Evolutionary conservation across 352 stramenopile species (phyloP), one percentile per base, ranked within the genome.

Genomic region (Globisporangium viniferum): DNA sequence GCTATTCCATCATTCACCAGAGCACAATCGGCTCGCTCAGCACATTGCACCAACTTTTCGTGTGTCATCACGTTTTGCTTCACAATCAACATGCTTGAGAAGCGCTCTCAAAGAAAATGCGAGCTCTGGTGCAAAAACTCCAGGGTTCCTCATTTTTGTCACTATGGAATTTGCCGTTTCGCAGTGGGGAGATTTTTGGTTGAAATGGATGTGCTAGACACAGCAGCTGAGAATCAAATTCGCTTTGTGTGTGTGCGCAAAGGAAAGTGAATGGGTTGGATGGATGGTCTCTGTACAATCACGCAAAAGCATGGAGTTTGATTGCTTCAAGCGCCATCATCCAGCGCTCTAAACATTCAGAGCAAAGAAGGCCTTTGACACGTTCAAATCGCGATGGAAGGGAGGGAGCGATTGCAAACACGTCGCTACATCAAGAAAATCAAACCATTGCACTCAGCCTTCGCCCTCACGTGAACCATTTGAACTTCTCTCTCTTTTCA

Each of bases 361-460:
- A 9, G 8, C 48, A 29, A 55, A 5, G 22, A 55, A 18, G 5
- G 0, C 48, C 48, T 18, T 58, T 35, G 53, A 36, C 53, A 58
- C 12, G 49, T 33, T 36, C 53, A 58, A 58, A 58, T 58, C 53
- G 18, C 53, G 5, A 22, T 22, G 24, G 53, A 58, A 58, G 41
- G 41, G 41, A 58, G 41, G 41, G 41, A 8, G 39, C 41, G 41
- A 49, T 36, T 58, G 24, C 48, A 18, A 55, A 6, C 53, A 18
- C 53, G 24, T 33, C 53, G 53, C 53, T 58, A 58, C 53, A 36
- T 58, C 53, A 58, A 58, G 53, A 15, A 58, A 58, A 58, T 18
- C 12, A 10, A 15, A 27, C 24, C 24, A 46, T n/a, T 12, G 24
- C 51, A 35, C 9, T 35, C 51, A 20, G 18, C 14, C 22, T 18